Evolutionary conservation across 1,139 yeast species (phyloP), one percentile per base, ranked within the genome.

Genomic region (Zygosaccharomyces sapae): DNA sequence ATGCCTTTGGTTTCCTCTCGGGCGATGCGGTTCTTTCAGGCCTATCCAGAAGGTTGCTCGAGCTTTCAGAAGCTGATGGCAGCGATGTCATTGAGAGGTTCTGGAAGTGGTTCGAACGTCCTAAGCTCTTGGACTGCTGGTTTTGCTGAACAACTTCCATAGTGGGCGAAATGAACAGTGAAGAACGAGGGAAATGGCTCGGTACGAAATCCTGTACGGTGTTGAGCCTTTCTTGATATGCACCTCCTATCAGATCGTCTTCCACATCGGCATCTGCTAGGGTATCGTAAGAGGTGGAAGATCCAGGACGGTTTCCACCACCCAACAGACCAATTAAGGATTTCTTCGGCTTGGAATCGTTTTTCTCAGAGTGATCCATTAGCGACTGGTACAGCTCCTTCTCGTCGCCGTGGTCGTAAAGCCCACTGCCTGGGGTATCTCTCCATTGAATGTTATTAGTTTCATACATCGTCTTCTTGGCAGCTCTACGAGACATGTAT

Each of bases 91-190:
- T 36, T 12, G 48, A 44, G 4, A 44, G 27, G 10, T 33, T 46
- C 19, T 45, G 38, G 27, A 41, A 40, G 20, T 44, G 42, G 12
- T 27, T 31, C 7, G 25, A 25, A n/a, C 35, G 46, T n/a, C 42
- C 51, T 30, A 29, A 12, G 16, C 18, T 29, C 36, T 43, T 38
- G 12, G 46, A 37, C 16, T 44, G 47, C 36, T 46, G 55, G 31
- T 49, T 51, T 38, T 55, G 56, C 50, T 72, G 73, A 80, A 81
- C 80, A 35, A 82, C 84, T 58, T 83, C 89, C 18, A 83, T 85
- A 2, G 92, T 85, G 29, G 94, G 94, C 6, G 90, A 83, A 48
- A 85, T 77, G 65, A 81, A 85, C 77, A 84, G 75, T 4, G 68
- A 59, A 51, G 53, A 60, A 51, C 66, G 61, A 47, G 60, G 63